These are phyloP conservation scores for Fraxinus velutina DNA, from an alignment of 305 asterid species.

Conservation along the genomic window DNA sequence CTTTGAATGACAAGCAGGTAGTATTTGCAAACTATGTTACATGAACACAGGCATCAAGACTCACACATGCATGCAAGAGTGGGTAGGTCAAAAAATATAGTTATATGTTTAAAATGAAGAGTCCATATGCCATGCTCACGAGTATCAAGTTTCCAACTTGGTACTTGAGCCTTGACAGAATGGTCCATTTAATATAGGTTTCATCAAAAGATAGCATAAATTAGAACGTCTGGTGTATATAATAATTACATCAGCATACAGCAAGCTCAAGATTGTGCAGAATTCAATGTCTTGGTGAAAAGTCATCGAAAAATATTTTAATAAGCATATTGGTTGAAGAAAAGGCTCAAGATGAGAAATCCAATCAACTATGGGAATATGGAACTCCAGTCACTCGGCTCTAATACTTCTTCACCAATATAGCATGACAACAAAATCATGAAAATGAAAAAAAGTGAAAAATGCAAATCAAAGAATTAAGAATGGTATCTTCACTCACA, in stretches of 20 bases:
- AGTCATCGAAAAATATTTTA: background rate
- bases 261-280: background rate
- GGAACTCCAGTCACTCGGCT: background rate
- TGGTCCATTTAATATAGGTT: background rate
- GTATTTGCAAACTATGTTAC: background rate
- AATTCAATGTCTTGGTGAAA: background rate
- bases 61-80: background rate
- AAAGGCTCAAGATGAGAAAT: background rate
- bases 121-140: background rate
- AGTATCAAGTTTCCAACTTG: background rate
- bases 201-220: background rate
- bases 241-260: background rate
- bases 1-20: background rate
- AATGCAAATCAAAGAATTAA: background rate
- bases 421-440: background rate
- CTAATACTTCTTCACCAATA: background rate
- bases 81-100: background rate
- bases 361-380: background rate
- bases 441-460: background rate
- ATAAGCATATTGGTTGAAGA: background rate
- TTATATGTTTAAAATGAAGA: background rate
- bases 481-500: constrained; percentile 52
- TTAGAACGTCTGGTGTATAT: background rate
- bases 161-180: background rate
- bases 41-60: background rate